Evolutionary conservation across 371 early-diverging fungal species (phyloP).

Genomic region (Batkoa obscura): DNA sequence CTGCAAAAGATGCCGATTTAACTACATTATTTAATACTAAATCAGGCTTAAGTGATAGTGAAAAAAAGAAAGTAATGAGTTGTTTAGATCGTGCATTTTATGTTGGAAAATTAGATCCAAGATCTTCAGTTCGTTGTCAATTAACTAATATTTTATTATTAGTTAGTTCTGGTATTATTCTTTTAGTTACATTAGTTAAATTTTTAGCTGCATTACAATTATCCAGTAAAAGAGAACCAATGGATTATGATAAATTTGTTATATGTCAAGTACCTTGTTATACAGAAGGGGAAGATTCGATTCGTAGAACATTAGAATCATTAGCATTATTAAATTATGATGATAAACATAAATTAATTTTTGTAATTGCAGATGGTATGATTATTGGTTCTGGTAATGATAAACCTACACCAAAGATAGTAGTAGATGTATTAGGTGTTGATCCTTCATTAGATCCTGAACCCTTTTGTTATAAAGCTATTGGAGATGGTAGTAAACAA

Average conservation of each 20-base stretch:
- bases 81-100: slow-evolving; percentile 76
- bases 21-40: not conserved
- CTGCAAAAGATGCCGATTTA: slow-evolving; percentile 8
- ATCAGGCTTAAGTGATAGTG: not conserved
- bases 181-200: slow-evolving; percentile 71
- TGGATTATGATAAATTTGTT: slow-evolving; percentile 76
- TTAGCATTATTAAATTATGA: slow-evolving; percentile 40
- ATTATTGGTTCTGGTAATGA: slow-evolving; percentile 80
- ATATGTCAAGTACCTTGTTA: slow-evolving; percentile 80
- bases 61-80: slow-evolving; percentile 15
- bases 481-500: slow-evolving; percentile 61
- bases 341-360: slow-evolving; percentile 46
- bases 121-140: slow-evolving; percentile 57
- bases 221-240: slow-evolving; percentile 46
- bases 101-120: slow-evolving; percentile 70
- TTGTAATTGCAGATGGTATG: slow-evolving; percentile 72
- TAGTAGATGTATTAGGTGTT: slow-evolving; percentile 64
- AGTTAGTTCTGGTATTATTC: slow-evolving; percentile 51
- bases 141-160: slow-evolving; percentile 77
- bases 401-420: slow-evolving; percentile 72
- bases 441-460: slow-evolving; percentile 61
- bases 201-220: slow-evolving; percentile 82
- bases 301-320: slow-evolving; percentile 48
- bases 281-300: slow-evolving; percentile 58
- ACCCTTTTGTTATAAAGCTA: slow-evolving; percentile 65